Conservation (phyloP, 1,284 basidiomycete species). For the Tremellales sp. region DNA sequence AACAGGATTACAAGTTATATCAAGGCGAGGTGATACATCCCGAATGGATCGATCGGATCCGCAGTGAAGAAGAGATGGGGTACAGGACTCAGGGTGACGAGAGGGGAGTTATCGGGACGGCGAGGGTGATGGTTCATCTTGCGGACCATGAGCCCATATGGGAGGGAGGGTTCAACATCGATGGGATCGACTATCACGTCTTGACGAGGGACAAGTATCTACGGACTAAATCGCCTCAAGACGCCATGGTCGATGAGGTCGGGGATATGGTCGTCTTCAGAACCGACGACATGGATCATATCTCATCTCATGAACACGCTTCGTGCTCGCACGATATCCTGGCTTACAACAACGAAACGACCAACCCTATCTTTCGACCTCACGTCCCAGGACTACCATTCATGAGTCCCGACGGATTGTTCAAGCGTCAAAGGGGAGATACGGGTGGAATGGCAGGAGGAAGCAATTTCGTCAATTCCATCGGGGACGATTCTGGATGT, state of each 20-base stretch:
- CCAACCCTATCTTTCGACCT: conserved; percentile 31
- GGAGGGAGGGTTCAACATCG: conserved; percentile 69
- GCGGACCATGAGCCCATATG: conserved; percentile 56
- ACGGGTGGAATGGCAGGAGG: conserved; percentile 24
- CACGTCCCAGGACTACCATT: background rate
- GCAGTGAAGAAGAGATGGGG: conserved; percentile 26
- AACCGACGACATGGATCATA: conserved; percentile 51
- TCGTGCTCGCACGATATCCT: conserved; percentile 67
- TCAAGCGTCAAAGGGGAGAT: conserved; percentile 21
- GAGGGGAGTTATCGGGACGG: conserved; percentile 58
- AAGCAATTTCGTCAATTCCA: conserved; percentile 62
- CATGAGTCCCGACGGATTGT: background rate
- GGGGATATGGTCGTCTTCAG: conserved; percentile 64
- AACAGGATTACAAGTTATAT: conserved; percentile 53
- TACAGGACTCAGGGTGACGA: conserved; percentile 15
- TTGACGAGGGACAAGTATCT: conserved; percentile 68
- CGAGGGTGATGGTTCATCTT: conserved; percentile 63
- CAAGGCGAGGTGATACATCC: conserved; percentile 65
- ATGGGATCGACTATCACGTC: conserved; percentile 68
- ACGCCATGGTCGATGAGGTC: conserved; percentile 58
- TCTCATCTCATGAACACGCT: conserved; percentile 6
- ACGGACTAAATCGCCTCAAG: conserved; percentile 52
- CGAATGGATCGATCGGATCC: conserved; percentile 49
- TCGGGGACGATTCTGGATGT: conserved; percentile 68
- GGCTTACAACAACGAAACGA: conserved; percentile 61